phyloP scores from a whole-genome alignment of 306 rosid genomes.

The Abrus precatorius region DNA sequence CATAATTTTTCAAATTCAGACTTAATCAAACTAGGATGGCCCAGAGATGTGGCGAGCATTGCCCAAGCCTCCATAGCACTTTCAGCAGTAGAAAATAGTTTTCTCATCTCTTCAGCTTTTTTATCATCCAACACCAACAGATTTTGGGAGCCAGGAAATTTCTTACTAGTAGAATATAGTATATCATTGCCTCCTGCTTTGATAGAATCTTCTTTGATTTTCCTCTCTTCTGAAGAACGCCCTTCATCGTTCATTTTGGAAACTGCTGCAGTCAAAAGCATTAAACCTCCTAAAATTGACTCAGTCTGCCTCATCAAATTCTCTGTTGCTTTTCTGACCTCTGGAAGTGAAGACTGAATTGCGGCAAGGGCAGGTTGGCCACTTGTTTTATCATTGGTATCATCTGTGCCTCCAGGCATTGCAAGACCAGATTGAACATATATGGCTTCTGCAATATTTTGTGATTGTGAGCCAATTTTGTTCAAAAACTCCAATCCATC shows the following conservation, averaged over 20 bases:
- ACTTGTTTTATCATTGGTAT: constrained; percentile 51
- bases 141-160: constrained; percentile 56
- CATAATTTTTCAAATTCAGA: constrained; percentile 95
- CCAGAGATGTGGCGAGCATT: constrained; percentile 91
- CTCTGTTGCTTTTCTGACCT: constrained; percentile 76
- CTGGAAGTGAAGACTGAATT: constrained; percentile 77
- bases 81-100: constrained; percentile 89
- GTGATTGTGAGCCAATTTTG: constrained; percentile 82
- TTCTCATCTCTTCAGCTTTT: constrained; percentile 83
- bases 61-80: constrained; percentile 99
- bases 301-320: constrained; percentile 89
- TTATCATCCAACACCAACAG: constrained; percentile 66
- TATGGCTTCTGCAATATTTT: constrained; percentile 71
- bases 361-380: constrained; percentile 58
- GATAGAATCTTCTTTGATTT: constrained; percentile 52
- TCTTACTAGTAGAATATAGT: constrained; percentile 46
- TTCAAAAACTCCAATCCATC: constrained; percentile 86
- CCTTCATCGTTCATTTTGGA: constrained; percentile 74
- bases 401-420: constrained; percentile 63
- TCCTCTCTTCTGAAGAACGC: constrained; percentile 53
- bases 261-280: constrained; percentile 87
- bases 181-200: constrained; percentile 50
- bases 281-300: constrained; percentile 86
- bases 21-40: constrained; percentile 93
- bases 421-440: constrained; percentile 95